Conservation (phyloP, 73 alveolate genomes). For the Paramecium sexaurelia region DNA sequence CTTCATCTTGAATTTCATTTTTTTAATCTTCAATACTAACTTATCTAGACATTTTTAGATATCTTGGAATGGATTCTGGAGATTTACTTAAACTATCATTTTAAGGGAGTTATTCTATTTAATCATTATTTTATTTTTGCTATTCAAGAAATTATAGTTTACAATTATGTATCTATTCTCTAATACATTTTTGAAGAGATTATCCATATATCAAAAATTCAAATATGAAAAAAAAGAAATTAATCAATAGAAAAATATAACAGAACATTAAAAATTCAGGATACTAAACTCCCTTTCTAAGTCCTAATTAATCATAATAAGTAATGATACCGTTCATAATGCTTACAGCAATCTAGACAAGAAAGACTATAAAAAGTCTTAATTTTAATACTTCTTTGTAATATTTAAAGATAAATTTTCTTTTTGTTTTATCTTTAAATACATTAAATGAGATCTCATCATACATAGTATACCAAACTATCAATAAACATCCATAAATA, state of each 20-base stretch:
- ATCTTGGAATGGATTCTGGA: not conserved
- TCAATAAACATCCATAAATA: not conserved
- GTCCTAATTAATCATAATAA: not conserved
- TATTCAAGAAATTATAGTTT: not conserved
- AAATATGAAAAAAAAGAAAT: not conserved
- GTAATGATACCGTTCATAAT: not conserved
- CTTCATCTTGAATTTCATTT: not conserved
- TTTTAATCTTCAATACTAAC: not conserved
- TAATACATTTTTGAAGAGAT: not conserved
- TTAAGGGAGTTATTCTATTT: not conserved
- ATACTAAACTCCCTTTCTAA: not conserved
- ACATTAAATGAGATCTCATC: conserved; percentile 44
- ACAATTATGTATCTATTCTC: not conserved
- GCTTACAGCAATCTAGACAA: not conserved
- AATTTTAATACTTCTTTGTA: conserved; percentile 9
- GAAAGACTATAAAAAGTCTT: not conserved
- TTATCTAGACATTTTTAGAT: not conserved
- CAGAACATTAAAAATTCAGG: not conserved
- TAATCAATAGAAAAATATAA: not conserved
- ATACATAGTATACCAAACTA: conserved; percentile 54
- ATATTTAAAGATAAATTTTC: not conserved
- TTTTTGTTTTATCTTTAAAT: not conserved
- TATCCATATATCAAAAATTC: not conserved
- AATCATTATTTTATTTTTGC: not conserved
- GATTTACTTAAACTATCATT: not conserved